A percentile compares a stretch with the other conserved stretches of the same genome.
Conservation (phyloP, 2,329 filamentous ascomycete genomes). For the Ophiosphaerella herpotricha region DNA sequence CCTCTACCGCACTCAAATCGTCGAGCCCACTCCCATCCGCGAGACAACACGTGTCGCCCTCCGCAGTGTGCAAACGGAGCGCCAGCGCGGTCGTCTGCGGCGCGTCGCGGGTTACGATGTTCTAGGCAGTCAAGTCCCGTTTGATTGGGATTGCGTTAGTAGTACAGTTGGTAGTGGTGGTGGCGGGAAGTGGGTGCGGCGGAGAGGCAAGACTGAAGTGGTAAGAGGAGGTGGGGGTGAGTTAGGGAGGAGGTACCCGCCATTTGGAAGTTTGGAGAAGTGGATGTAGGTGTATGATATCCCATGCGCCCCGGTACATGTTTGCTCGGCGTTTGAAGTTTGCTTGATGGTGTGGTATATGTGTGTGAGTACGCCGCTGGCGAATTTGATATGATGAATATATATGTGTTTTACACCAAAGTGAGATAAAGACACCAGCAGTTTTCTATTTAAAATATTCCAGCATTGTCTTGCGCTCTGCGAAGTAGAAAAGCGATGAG, state of each 20-base stretch:
- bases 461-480: too few relatives aligned
- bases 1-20: conserved; percentile 36
- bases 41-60: conserved; percentile 34
- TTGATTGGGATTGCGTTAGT: conserved; percentile 43
- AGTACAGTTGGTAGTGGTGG: conserved; percentile 26
- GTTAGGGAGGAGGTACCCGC: conserved; percentile 23
- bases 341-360: too few relatives aligned
- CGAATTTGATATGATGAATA: too few relatives aligned
- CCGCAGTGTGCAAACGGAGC: conserved; percentile 16
- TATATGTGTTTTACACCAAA: too few relatives aligned
- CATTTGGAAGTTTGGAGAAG: conserved; percentile 30
- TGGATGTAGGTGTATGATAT: conserved; percentile 20
- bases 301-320: too few relatives aligned
- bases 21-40: conserved; percentile 28
- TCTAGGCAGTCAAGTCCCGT: conserved; percentile 34
- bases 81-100: conserved; percentile 20
- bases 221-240: not conserved
- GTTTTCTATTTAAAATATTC: too few relatives aligned
- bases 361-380: too few relatives aligned
- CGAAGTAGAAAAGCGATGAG: too few relatives aligned
- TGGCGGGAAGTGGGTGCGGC: conserved; percentile 7
- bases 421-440: too few relatives aligned
- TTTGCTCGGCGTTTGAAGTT: too few relatives aligned
- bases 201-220: conserved; percentile 8
- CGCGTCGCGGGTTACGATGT: conserved; percentile 40